Percentiles rank a stretch among this genome's conserved stretches.
These are phyloP conservation scores for Pseudogymnoascus sp. DNA, from an alignment of 2,329 filamentous ascomycete genomes.

Conservation along the genomic window DNA sequence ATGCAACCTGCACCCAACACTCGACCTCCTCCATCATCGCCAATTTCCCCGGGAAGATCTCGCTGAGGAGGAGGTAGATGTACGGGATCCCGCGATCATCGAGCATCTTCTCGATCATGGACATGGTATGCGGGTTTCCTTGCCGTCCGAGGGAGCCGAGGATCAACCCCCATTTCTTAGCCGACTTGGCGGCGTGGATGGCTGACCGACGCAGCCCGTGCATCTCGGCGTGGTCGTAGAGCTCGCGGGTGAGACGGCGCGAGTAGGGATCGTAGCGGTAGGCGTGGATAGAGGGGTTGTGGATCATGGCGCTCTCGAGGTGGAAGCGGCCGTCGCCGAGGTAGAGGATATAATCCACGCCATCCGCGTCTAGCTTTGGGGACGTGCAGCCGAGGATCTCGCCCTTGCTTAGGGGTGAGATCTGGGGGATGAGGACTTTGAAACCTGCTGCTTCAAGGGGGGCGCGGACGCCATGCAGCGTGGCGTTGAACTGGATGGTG, in stretches of 20 bases:
- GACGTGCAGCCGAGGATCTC: slow-evolving; percentile 98
- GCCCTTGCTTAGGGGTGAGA: slow-evolving; percentile 83
- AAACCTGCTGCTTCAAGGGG: slow-evolving; percentile 78
- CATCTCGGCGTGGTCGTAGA: slow-evolving; percentile 87
- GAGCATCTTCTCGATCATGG: slow-evolving; percentile 72
- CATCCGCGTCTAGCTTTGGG: slow-evolving; percentile 53
- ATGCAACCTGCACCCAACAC: slow-evolving; percentile 97
- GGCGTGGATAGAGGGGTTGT: slow-evolving; percentile 82
- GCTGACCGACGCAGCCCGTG: slow-evolving; percentile 70
- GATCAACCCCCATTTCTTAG: slow-evolving; percentile 90
- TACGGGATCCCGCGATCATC: slow-evolving; percentile 64
- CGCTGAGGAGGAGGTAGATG: slow-evolving; percentile 78
- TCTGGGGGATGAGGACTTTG: slow-evolving; percentile 80
- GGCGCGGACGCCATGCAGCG: slow-evolving; percentile 75
- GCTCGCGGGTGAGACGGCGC: slow-evolving; percentile 80
- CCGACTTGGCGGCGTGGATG: slow-evolving; percentile 64
- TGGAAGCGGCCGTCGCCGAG: slow-evolving; percentile 91
- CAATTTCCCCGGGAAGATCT: slow-evolving; percentile 94
- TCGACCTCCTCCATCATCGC: slow-evolving; percentile 91
- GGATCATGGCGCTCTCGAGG: slow-evolving; percentile 97
- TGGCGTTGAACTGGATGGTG: slow-evolving; percentile 98
- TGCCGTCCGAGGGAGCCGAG: slow-evolving; percentile 86
- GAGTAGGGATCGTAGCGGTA: slow-evolving; percentile 98
- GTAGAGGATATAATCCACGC: slow-evolving; percentile 73
- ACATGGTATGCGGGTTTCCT: slow-evolving; percentile 89